Evolutionary conservation across 2,329 filamentous ascomycete species (phyloP), one percentile per base, ranked within the genome.

Genomic region (Fusarium sp.): DNA sequence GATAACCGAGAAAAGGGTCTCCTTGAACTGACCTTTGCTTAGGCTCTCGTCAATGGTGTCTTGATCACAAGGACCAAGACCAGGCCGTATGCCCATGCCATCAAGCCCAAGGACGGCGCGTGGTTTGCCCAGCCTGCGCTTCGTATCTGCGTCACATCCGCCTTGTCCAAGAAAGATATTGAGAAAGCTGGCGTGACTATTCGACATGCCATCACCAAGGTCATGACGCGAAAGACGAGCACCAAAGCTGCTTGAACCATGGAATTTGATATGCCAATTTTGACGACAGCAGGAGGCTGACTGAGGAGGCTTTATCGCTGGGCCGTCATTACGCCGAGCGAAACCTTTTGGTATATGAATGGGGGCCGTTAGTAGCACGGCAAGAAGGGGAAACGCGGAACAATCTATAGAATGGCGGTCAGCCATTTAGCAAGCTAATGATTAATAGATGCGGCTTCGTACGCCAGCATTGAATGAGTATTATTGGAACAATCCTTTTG

Each of bases 161-260:
- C 92, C 2, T 82, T 99, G 65, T 91, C 92, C 23, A 96, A 92
- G 83, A 97, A 97, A 82, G 96, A 99, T 78, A 91, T 94, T 54
- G 96, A 99, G 81, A 97, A 96, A 83, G 93, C 96, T 1, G 96
- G 94, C 15, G 89, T 90, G 9, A 89, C 88, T 11, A 94, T 99
- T 70, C 86, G 95, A 62, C 94, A 97, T 80, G 95, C 96, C 15
- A 92, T 98, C 69, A 97, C 94, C 50, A 97, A 97, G 81, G 89
- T 98, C 63, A 89, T 99, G 85, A 88, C 86, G 20, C 83, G 86
- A 64, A 89, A 88, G 77, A 79, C 83, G 26, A 88, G 82, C 74
- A 77, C 61, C 67, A 80, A 79, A 67, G 56, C 72, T 24, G 46
- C 17, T 28, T 72, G 56, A 53, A 32, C 21, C 40, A 40, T 11